Percentiles rank a stretch among this genome's conserved stretches.
Evolutionary conservation across 2,329 filamentous ascomycete genomes (phyloP).

Genomic region (Aspergillus floridensis): DNA sequence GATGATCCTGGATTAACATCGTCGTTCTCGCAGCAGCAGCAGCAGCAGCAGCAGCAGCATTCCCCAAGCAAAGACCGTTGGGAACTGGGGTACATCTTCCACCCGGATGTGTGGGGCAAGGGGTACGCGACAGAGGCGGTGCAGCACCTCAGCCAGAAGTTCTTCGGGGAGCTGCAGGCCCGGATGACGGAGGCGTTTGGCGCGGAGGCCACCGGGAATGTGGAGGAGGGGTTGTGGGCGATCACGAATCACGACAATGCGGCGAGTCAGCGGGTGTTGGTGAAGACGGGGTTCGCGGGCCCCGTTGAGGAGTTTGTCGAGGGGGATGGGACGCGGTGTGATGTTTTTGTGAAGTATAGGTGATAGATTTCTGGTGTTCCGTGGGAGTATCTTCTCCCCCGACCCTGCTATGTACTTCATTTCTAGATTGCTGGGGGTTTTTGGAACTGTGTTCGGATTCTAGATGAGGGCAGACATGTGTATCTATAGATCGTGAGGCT

Average conservation of each 20-base stretch:
- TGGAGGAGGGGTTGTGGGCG: constrained; percentile 38
- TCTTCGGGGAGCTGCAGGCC: constrained; percentile 28
- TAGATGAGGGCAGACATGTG: no score
- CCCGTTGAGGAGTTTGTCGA: constrained; percentile 9
- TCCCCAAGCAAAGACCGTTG: not conserved
- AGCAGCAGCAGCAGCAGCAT: not conserved
- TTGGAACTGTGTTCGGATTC: no score
- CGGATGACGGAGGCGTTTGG: not conserved
- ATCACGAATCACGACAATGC: constrained; percentile 51
- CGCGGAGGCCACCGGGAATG: constrained; percentile 38
- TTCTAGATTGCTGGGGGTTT: no score
- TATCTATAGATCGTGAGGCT: no score
- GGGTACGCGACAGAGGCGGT: constrained; percentile 60
- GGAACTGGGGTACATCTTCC: constrained; percentile 59
- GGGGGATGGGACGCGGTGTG: constrained; percentile 7
- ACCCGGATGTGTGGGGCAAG: constrained; percentile 53
- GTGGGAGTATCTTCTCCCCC: no score
- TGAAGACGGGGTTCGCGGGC: constrained; percentile 36
- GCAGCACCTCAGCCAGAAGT: constrained; percentile 46
- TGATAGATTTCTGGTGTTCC: no score
- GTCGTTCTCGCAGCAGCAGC: not conserved
- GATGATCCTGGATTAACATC: constrained; percentile 8
- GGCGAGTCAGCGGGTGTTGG: constrained; percentile 56
- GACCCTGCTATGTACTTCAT: no score
- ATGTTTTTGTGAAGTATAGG: constrained; percentile 1